Evolutionary conservation across 2,329 filamentous ascomycete species (phyloP).

Genomic region (Colletotrichum musae): DNA sequence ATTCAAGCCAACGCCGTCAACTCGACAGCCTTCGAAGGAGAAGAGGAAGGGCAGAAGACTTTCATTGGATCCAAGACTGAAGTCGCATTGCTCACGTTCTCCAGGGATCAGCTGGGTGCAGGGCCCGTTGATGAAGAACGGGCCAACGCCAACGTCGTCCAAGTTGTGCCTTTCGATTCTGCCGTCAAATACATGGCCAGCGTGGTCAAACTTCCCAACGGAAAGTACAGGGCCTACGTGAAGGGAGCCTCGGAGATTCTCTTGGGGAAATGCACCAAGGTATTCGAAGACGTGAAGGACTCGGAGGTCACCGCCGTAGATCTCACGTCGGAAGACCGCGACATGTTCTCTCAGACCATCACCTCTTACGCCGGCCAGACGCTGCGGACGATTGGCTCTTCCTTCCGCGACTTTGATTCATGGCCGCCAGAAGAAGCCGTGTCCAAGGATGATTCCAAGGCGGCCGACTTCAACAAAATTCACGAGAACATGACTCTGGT

Average conservation of each 20-base stretch:
- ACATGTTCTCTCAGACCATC: constrained; percentile 50
- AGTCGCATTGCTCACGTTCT: constrained; percentile 80
- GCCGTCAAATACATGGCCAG: constrained; percentile 78
- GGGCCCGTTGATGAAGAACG: constrained; percentile 72
- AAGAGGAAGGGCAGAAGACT: constrained; percentile 68
- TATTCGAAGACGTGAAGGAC: constrained; percentile 42
- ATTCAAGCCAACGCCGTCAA: constrained; percentile 77
- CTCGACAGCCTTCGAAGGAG: constrained; percentile 78
- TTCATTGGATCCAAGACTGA: constrained; percentile 86
- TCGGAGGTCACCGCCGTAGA: constrained; percentile 8
- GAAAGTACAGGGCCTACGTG: constrained; percentile 69
- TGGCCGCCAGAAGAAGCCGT: constrained; percentile 68
- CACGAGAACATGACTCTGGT: constrained; percentile 55
- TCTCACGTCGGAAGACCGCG: constrained; percentile 35
- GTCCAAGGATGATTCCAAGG: constrained; percentile 68
- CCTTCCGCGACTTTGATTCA: constrained; percentile 66
- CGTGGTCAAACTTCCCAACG: constrained; percentile 68
- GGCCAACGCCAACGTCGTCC: constrained; percentile 66
- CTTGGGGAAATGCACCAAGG: constrained; percentile 57
- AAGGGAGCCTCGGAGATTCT: constrained; percentile 68
- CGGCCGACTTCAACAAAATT: constrained; percentile 67
- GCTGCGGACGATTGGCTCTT: constrained; percentile 57
- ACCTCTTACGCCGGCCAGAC: constrained; percentile 55
- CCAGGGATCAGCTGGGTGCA: constrained; percentile 76
- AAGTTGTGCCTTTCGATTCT: constrained; percentile 56